A percentile compares a stretch with the other conserved stretches of the same genome.
Conservation (phyloP, 345 rosid genomes). For the Linum usitatissimum region DNA sequence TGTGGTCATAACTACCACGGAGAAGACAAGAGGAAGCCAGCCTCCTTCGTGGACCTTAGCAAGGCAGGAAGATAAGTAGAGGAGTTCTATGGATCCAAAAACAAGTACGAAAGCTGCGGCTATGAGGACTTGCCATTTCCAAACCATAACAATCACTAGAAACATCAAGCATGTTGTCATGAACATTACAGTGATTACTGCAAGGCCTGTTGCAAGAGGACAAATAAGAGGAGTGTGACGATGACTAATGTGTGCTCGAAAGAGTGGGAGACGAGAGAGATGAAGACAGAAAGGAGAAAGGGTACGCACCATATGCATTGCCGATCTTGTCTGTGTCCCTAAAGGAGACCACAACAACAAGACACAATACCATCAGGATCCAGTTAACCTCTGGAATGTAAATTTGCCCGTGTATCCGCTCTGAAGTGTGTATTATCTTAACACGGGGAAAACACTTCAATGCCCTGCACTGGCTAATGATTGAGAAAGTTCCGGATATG, state of each 20-base stretch:
- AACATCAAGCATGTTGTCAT: neutral
- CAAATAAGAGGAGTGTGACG: neutral
- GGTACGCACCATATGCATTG: neutral
- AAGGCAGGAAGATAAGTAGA: neutral
- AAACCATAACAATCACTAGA: neutral
- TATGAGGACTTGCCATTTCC: neutral
- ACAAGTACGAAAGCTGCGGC: neutral
- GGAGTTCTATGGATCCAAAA: neutral
- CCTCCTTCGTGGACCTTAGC: neutral
- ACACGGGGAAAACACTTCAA: no score
- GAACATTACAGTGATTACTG: slow-evolving; percentile 2
- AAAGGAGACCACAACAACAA: no score
- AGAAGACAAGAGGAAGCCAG: neutral
- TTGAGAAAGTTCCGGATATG: no score
- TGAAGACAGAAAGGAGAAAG: neutral
- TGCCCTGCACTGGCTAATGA: no score
- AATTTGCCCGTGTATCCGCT: no score
- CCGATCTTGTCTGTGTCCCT: no score
- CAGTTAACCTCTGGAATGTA: no score
- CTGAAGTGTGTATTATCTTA: no score
- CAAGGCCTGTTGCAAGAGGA: neutral
- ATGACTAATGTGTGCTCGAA: neutral
- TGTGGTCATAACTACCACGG: neutral
- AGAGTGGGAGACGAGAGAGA: neutral
- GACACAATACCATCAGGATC: no score